Evolutionary conservation across 2,329 filamentous ascomycete species (phyloP).

Genomic region (Rhexocercosporidium sp.): DNA sequence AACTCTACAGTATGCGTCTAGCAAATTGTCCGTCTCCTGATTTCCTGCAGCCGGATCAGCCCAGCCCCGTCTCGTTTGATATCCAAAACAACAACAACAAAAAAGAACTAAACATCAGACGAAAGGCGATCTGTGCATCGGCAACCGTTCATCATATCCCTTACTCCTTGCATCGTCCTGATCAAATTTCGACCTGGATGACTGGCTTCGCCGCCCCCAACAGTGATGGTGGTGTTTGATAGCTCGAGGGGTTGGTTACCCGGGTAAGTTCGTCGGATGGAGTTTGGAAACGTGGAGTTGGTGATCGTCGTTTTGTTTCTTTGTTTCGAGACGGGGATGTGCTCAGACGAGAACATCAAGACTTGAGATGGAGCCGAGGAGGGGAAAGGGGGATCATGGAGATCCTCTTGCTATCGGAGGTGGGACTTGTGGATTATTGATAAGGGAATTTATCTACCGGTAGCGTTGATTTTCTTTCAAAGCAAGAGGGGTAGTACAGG

Average conservation of each 20-base stretch:
- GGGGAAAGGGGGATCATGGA: not conserved
- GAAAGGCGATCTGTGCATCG: not conserved
- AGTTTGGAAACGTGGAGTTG: slow-evolving; percentile 8
- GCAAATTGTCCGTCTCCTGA: not conserved
- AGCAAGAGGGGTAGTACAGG: not conserved
- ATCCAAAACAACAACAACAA: slow-evolving; percentile 4
- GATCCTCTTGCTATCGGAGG: not conserved
- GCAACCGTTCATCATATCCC: slow-evolving; percentile 4
- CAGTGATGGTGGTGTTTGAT: not conserved
- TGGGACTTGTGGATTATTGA: not conserved
- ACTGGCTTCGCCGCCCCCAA: not conserved
- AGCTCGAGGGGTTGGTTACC: not conserved
- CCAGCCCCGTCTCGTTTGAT: not conserved
- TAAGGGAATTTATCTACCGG: too few species aligned
- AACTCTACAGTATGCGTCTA: too few species aligned
- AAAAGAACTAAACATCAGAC: slow-evolving; percentile 1
- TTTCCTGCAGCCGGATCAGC: not conserved
- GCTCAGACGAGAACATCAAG: not conserved
- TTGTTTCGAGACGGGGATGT: not conserved
- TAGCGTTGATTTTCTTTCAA: too few species aligned
- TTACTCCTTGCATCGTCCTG: not conserved
- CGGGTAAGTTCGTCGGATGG: too few species aligned
- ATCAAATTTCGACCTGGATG: not conserved
- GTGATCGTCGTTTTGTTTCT: slow-evolving; percentile 7
- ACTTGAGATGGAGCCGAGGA: not conserved